phyloP scores from a whole-genome alignment of 177 flowering plant species.

The Vitis hybrid region DNA sequence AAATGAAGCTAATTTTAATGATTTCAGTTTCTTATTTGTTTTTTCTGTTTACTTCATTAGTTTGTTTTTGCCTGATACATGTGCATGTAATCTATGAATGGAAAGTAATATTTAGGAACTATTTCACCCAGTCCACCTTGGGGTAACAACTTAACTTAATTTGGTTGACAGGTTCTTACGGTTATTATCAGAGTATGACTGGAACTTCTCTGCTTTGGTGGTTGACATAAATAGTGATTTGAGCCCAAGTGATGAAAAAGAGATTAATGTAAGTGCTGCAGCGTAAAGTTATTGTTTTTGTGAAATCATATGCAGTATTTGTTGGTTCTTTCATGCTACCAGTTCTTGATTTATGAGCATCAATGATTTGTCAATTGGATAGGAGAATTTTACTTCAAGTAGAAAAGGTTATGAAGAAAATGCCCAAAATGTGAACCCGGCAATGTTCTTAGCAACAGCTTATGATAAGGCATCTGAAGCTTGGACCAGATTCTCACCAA shows the following conservation, averaged over 20 bases:
- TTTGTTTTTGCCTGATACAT: too few species aligned
- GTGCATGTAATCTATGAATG: too few species aligned
- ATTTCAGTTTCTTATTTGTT: too few species aligned
- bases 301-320: background rate
- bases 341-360: background rate
- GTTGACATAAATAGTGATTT: constrained; percentile 85
- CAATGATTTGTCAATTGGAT: constrained; percentile 5
- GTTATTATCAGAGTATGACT: constrained; percentile 75
- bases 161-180: constrained; percentile 67
- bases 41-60: too few species aligned
- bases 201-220: constrained; percentile 76
- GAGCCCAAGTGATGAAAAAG: constrained; percentile 53
- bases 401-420: constrained; percentile 56
- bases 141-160: background rate
- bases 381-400: constrained; percentile 69
- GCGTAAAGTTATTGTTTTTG: background rate
- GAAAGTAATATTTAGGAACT: too few species aligned
- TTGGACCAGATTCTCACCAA: constrained; percentile 82
- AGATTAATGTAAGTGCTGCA: constrained; percentile 60
- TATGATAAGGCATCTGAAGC: constrained; percentile 94
- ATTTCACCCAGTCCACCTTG: background rate
- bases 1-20: too few species aligned
- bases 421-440: constrained; percentile 34
- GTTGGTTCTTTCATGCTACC: background rate
- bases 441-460: constrained; percentile 88